These are phyloP conservation scores for Claviceps cyperi DNA, from an alignment of 2,329 filamentous ascomycete genomes.

Conservation along the genomic window DNA sequence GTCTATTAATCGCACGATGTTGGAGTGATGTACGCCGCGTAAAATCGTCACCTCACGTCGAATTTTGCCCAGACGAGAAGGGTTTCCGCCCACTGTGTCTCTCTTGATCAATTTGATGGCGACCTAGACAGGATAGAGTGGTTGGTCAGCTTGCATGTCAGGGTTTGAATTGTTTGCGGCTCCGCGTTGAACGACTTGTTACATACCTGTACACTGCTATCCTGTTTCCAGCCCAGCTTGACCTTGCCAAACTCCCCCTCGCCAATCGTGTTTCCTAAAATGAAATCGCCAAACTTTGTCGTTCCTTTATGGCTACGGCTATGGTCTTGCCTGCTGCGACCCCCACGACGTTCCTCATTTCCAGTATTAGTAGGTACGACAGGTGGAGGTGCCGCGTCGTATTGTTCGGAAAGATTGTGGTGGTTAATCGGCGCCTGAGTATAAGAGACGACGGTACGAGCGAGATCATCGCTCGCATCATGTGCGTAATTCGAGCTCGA, in stretches of 20 bases:
- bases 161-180: neutral
- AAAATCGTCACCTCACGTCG: slow-evolving; percentile 93
- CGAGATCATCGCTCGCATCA: slow-evolving; percentile 68
- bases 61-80: slow-evolving; percentile 84
- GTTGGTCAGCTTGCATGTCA: neutral
- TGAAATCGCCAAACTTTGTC: slow-evolving; percentile 88
- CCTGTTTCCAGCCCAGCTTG: slow-evolving; percentile 95
- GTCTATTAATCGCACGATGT: slow-evolving; percentile 92
- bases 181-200: neutral
- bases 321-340: slow-evolving; percentile 46
- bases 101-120: slow-evolving; percentile 96
- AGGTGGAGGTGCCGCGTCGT: slow-evolving; percentile 31
- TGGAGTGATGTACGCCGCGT: slow-evolving; percentile 76
- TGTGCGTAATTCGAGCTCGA: slow-evolving; percentile 44
- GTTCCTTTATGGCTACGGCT: slow-evolving; percentile 42
- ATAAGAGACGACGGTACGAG: slow-evolving; percentile 49
- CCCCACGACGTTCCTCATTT: slow-evolving; percentile 32
- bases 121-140: slow-evolving; percentile 39
- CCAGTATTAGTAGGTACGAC: slow-evolving; percentile 28
- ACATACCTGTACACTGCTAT: slow-evolving; percentile 67
- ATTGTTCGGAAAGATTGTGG: slow-evolving; percentile 17
- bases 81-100: slow-evolving; percentile 78
- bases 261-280: slow-evolving; percentile 86
- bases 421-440: slow-evolving; percentile 18
- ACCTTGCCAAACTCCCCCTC: slow-evolving; percentile 99